Conservation (phyloP, 129 eudicot species). For the Solidago caesia region DNA sequence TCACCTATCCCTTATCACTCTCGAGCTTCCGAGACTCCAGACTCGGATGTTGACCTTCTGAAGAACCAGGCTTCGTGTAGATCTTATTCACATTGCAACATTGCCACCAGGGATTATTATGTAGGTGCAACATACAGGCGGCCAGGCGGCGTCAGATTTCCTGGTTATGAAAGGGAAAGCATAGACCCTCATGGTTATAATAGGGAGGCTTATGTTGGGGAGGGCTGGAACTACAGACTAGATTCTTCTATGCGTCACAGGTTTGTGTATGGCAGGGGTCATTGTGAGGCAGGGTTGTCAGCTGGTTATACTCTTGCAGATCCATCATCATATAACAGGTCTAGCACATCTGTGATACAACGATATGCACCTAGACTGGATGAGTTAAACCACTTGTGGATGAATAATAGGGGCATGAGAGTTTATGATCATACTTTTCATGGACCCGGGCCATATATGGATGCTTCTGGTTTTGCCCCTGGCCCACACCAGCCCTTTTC, state of each 20-base stretch:
- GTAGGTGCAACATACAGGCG: conserved; percentile 6
- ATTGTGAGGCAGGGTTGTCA: neutral
- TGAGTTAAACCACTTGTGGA: conserved; percentile 41
- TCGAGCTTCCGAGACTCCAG: neutral
- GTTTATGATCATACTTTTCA: conserved; percentile 20
- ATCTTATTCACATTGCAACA: neutral
- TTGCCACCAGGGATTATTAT: conserved; percentile 16
- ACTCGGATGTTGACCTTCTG: neutral
- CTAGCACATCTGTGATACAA: neutral
- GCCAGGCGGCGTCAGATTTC: neutral
- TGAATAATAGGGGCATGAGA: conserved; percentile 6
- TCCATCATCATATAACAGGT: neutral
- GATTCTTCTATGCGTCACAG: neutral
- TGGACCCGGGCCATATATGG: conserved; percentile 4
- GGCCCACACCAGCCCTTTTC: conserved; percentile 19
- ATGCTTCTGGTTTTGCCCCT: conserved; percentile 37
- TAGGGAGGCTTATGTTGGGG: conserved; percentile 6
- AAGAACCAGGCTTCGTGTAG: neutral
- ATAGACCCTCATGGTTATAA: neutral
- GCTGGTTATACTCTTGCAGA: neutral
- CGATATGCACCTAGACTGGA: conserved; percentile 19
- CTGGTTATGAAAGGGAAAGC: neutral
- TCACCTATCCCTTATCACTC: too few species aligned
- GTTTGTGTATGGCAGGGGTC: neutral
- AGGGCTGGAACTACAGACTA: too few species aligned